Evolutionary conservation across 768 basidiomycete species (phyloP).

Genomic region (Boletus subparvulus): DNA sequence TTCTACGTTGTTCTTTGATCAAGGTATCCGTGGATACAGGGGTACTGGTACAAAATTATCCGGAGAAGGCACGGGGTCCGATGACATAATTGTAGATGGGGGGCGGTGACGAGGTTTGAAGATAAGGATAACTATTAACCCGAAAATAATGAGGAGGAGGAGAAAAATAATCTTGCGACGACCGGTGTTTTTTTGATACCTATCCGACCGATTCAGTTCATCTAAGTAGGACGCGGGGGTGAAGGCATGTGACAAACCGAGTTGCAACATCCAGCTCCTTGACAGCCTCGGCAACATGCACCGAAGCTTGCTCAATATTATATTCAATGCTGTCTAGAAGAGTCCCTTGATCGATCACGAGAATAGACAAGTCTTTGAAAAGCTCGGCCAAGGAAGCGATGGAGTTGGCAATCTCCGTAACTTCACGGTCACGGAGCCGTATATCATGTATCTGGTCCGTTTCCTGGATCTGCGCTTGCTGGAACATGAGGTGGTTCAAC

Average conservation of each 20-base stretch:
- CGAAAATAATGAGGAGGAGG: conserved; percentile 85
- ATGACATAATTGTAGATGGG: conserved; percentile 28
- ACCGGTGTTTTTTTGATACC: conserved; percentile 94
- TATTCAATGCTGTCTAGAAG: conserved; percentile 96
- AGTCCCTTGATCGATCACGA: conserved; percentile 98
- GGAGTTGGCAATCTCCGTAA: conserved; percentile 87
- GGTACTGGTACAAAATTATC: conserved; percentile 32
- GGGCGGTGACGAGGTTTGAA: conserved; percentile 80
- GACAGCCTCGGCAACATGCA: conserved; percentile 79
- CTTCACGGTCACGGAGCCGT: conserved; percentile 59
- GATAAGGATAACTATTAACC: conserved; percentile 82
- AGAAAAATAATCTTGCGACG: conserved; percentile 92
- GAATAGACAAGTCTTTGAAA: conserved; percentile 89
- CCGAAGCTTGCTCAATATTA: conserved; percentile 91
- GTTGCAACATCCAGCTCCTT: conserved; percentile 82
- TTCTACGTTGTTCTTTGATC: conserved; percentile 21
- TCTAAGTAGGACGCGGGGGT: background rate
- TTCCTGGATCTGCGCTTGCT: conserved; percentile 38
- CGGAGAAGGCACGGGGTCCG: conserved; percentile 27
- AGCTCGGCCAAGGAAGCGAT: conserved; percentile 91
- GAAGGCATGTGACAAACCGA: conserved; percentile 47
- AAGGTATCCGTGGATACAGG: conserved; percentile 35
- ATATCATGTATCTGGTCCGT: conserved; percentile 42
- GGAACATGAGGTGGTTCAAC: conserved; percentile 10
- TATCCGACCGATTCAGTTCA: conserved; percentile 29